phyloP scores from a whole-genome alignment of 306 rosid genomes.

The Gleditsia sinensis region DNA sequence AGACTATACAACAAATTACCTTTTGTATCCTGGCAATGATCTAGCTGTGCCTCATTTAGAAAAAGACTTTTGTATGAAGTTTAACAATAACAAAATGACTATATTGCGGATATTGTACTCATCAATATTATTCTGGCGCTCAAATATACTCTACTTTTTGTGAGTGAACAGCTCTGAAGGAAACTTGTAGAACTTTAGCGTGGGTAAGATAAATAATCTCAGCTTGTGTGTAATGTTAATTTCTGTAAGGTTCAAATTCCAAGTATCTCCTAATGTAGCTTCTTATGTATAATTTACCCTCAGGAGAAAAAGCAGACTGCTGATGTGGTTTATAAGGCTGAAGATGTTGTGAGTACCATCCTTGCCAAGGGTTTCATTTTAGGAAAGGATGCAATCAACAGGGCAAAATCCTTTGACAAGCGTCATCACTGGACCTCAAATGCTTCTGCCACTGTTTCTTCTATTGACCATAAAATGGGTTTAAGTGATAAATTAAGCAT shows the following conservation, averaged over 20 bases:
- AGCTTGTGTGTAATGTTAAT: neutral
- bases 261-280: neutral
- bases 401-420: conserved; percentile 71
- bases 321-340: conserved; percentile 58
- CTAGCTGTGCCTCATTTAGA: neutral
- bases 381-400: conserved; percentile 74
- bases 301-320: conserved; percentile 51
- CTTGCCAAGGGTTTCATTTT: conserved; percentile 73
- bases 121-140: neutral
- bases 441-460: conserved; percentile 65
- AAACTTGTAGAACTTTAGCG: neutral
- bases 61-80: neutral
- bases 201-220: neutral
- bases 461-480: conserved; percentile 63
- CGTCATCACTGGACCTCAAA: conserved; percentile 58
- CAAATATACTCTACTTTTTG: neutral
- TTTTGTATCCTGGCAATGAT: neutral
- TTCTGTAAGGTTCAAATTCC: neutral
- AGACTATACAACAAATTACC: conserved; percentile 11
- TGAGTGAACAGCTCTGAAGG: neutral
- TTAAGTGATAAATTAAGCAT: conserved; percentile 57
- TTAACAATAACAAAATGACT: neutral
- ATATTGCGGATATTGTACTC: neutral
- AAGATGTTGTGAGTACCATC: conserved; percentile 79
- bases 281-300: conserved; percentile 26